A percentile compares a stretch with the other conserved stretches of the same genome.
phyloP scores from a whole-genome alignment of 2,329 filamentous ascomycete genomes.

The Septoria linicola region DNA sequence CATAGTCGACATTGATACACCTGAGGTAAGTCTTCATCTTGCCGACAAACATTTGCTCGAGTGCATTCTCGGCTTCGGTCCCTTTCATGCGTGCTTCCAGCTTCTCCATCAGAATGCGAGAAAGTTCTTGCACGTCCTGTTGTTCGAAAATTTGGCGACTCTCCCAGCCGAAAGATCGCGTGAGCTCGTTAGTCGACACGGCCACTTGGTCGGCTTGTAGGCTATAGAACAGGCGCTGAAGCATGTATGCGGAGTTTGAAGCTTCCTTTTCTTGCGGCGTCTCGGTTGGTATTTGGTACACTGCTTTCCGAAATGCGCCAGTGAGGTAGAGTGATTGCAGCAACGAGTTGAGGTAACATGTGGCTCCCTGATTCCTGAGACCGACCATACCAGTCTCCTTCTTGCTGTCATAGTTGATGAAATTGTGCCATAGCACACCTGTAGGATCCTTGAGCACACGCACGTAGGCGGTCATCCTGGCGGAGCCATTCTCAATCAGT shows the following conservation, averaged over 20 bases:
- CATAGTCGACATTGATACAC: constrained; percentile 97
- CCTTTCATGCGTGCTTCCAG: constrained; percentile 99
- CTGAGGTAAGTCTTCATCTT: constrained; percentile 99
- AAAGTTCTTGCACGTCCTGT: constrained; percentile 96
- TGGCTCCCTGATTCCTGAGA: constrained; percentile 90
- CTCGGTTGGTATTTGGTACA: constrained; percentile 95
- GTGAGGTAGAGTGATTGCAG: constrained; percentile 51
- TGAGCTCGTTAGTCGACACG: constrained; percentile 88
- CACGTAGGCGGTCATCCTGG: constrained; percentile 80
- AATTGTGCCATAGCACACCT: constrained; percentile 86
- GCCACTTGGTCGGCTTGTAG: constrained; percentile 82
- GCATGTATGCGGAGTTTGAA: constrained; percentile 73
- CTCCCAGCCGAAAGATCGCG: constrained; percentile 97
- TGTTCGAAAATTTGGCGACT: constrained; percentile 97
- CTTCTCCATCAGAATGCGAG: constrained; percentile 93
- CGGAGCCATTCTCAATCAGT: constrained; percentile 72
- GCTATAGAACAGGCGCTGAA: constrained; percentile 92
- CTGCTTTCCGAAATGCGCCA: constrained; percentile 92
- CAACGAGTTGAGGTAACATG: constrained; percentile 54
- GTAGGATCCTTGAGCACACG: constrained; percentile 83
- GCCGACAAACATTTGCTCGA: constrained; percentile 89
- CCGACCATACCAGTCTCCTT: constrained; percentile 97
- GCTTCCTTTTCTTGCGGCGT: constrained; percentile 77
- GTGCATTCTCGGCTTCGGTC: constrained; percentile 82
- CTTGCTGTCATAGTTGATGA: constrained; percentile 96